These are phyloP conservation scores for Lipomyces japonicus DNA, from an alignment of 805 yeast genomes.

Conservation along the genomic window DNA sequence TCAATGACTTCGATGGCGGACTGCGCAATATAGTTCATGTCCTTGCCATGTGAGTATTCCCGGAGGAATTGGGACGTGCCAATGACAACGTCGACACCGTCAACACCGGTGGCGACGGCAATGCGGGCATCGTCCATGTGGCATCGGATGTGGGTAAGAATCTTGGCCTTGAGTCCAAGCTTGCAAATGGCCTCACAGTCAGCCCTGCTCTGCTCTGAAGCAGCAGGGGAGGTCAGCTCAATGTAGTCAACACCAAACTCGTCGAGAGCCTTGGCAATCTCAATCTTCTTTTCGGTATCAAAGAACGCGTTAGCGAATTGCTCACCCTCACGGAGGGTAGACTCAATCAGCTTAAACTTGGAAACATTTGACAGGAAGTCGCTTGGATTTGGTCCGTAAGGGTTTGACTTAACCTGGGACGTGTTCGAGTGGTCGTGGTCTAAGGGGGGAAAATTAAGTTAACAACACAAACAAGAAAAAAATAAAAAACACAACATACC, in stretches of 20 bases:
- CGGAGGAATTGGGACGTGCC: constrained; percentile 95
- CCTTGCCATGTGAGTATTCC: constrained; percentile 95
- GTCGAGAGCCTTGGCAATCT: constrained; percentile 93
- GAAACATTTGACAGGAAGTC: constrained; percentile 88
- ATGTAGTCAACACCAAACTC: constrained; percentile 98
- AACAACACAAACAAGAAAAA: no score
- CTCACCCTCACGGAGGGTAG: constrained; percentile 96
- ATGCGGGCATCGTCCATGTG: constrained; percentile 98
- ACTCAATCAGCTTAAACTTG: constrained; percentile 86
- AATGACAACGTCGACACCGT: constrained; percentile 97
- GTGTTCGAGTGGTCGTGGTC: constrained; percentile 4
- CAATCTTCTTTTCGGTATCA: constrained; percentile 89
- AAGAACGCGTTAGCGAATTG: constrained; percentile 98
- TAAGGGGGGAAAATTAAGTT: no score
- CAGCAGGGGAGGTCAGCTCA: constrained; percentile 96
- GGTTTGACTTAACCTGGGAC: constrained; percentile 46
- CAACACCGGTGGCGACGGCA: constrained; percentile 98
- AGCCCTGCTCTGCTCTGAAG: constrained; percentile 84
- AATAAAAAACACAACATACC: constrained; percentile 10
- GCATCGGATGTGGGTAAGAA: constrained; percentile 94
- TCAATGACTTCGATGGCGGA: constrained; percentile 95
- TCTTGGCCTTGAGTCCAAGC: constrained; percentile 91
- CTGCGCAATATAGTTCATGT: constrained; percentile 95
- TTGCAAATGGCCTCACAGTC: constrained; percentile 99
- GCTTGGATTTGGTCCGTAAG: constrained; percentile 93